Evolutionary conservation across 2,329 filamentous ascomycete species (phyloP).

Genomic region (Colletotrichum graminicola): DNA sequence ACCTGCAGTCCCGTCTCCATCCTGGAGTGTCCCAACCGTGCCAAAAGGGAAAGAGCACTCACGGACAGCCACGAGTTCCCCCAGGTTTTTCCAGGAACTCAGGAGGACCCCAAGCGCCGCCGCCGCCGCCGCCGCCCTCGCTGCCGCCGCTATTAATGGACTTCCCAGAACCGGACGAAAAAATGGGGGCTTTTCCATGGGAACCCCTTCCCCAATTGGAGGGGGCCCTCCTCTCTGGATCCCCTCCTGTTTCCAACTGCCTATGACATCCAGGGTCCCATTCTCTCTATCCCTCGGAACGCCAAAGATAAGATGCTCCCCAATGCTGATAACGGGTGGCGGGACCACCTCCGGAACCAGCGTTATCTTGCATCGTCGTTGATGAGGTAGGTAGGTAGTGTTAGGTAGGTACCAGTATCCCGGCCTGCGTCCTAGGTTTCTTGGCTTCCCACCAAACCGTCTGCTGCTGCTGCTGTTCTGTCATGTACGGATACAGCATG

Average conservation of each 20-base stretch:
- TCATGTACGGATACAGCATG: background rate
- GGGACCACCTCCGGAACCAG: background rate
- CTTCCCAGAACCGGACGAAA: constrained; percentile 19
- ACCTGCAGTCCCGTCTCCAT: constrained; percentile 38
- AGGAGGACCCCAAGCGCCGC: constrained; percentile 19
- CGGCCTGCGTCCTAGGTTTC: background rate
- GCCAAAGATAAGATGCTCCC: constrained; percentile 24
- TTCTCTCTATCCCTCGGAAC: background rate
- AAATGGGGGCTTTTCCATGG: background rate
- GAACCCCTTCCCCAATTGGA: constrained; percentile 10
- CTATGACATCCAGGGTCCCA: background rate
- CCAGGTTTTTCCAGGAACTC: background rate
- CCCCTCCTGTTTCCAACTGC: background rate
- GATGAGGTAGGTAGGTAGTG: constrained; percentile 9
- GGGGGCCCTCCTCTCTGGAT: background rate
- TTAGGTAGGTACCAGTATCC: background rate
- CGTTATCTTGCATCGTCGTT: constrained; percentile 21
- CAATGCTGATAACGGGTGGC: background rate
- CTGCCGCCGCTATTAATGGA: constrained; percentile 5
- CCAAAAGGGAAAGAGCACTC: constrained; percentile 1
- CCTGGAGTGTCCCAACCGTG: background rate
- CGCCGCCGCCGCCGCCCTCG: background rate
- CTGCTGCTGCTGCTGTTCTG: background rate
- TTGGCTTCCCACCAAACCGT: background rate
- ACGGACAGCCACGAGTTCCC: constrained; percentile 16